Percentiles rank a stretch among this genome's conserved stretches.
Evolutionary conservation across 2,329 filamentous ascomycete species (phyloP).

Genomic region (Hymenoscyphus linearis): DNA sequence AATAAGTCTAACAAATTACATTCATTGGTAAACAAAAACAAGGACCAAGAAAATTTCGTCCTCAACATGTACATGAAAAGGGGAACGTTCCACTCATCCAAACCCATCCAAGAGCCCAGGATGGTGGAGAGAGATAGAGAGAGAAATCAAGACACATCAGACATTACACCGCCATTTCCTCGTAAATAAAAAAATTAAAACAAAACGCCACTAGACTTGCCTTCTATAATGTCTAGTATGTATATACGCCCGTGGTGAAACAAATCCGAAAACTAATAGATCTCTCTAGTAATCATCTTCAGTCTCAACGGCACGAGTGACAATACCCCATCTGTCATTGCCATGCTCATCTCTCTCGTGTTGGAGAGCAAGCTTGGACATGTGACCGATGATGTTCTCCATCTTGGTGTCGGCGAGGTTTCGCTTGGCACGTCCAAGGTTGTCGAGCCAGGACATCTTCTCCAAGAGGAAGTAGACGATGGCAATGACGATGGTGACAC

Average conservation of each 20-base stretch:
- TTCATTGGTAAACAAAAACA: background rate
- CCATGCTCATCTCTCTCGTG: conserved; percentile 48
- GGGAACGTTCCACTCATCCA: background rate
- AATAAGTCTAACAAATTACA: background rate
- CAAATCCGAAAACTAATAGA: background rate
- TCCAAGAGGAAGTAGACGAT: conserved; percentile 61
- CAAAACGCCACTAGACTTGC: background rate
- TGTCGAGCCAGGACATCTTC: conserved; percentile 51
- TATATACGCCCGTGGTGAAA: background rate
- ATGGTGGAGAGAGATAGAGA: background rate
- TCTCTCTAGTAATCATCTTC: conserved; percentile 31
- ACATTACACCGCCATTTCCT: background rate
- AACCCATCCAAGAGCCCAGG: background rate
- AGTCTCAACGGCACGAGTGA: conserved; percentile 27
- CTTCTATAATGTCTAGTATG: background rate
- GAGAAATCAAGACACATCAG: background rate
- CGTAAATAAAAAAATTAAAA: background rate
- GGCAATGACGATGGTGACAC: conserved; percentile 59
- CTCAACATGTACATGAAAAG: background rate
- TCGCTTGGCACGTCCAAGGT: conserved; percentile 59
- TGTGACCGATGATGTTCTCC: conserved; percentile 60
- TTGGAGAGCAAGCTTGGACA: conserved; percentile 58
- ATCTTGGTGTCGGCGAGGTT: conserved; percentile 56
- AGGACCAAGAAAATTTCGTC: background rate
- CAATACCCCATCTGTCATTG: conserved; percentile 24